Evolutionary conservation across 2,329 filamentous ascomycete species (phyloP), one percentile per base, ranked within the genome.

Genomic region (Ceratocystis cubensis): DNA sequence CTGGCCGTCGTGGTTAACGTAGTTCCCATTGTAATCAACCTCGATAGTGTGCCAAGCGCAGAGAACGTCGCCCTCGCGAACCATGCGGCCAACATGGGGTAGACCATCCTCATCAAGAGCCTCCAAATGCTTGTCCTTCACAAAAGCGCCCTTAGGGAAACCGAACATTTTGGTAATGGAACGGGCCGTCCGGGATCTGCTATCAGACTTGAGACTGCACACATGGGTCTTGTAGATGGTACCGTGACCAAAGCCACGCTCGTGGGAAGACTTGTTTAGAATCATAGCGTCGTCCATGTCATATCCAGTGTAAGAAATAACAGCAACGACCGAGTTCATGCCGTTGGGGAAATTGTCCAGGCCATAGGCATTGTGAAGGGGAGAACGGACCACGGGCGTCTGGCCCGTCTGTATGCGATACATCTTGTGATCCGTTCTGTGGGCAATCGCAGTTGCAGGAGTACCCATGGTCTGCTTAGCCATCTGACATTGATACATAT

Each of bases 271-370:
- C 76, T 97, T 97, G 81, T 97, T 97, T 74, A 99, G 81, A 74
- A 99, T 97, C 93, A 97, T 97, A 74, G 94, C 94, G 78, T 99
- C 94, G 81, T 99, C 94, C 94, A 99, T 99, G 81, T 99, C 94
- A 78, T 97, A 99, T 64, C 93, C 94, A 1, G 93, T 97, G 76
- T 99, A 99, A 0, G 93, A 96, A 70, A 99, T 96, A 75, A 99
- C 95, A 68, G 94, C 94, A 67, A 99, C 94, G 48, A 97, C 86
- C 7, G 91, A 91, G 73, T 99, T 99, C 73, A 86, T 92, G 33
- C 94, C 94, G 74, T 97, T 96, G 65, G 94, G 94, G 76, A 96
- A 99, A 76, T 97, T 97, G 78, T 99, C 94, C 69, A 97, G 86
- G 22, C 93, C 94, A 73, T 99, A 99, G 22, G 90, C 88, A 73